These are phyloP conservation scores for Tulasnella sp. DNA, from an alignment of 768 basidiomycete genomes.

Conservation along the genomic window DNA sequence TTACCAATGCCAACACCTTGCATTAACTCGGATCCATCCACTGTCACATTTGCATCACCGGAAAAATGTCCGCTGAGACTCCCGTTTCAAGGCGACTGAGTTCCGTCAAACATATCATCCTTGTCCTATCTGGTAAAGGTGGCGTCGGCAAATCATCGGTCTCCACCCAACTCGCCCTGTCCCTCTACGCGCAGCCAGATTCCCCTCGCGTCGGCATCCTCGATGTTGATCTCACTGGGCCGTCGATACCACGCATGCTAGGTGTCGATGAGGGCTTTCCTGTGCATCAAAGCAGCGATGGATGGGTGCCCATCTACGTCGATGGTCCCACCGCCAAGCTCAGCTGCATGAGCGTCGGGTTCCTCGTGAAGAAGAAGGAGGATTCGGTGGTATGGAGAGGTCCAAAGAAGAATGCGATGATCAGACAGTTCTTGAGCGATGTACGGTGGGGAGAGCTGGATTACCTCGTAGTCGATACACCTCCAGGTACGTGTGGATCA, in stretches of 20 bases:
- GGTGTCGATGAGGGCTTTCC: constrained; percentile 59
- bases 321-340: constrained; percentile 65
- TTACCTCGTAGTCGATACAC: constrained; percentile 89
- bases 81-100: constrained; percentile 61
- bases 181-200: constrained; percentile 48
- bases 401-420: constrained; percentile 98
- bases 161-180: constrained; percentile 81
- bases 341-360: constrained; percentile 95
- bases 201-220: constrained; percentile 63
- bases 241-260: constrained; percentile 91
- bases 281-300: constrained; percentile 87
- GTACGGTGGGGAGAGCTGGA: constrained; percentile 94
- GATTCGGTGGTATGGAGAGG: constrained; percentile 98
- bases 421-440: constrained; percentile 85
- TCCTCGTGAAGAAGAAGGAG: constrained; percentile 76
- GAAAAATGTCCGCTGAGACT: constrained; percentile 28
- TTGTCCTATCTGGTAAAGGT: constrained; percentile 93
- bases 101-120: constrained; percentile 71
- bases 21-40: too few relatives aligned
- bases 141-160: constrained; percentile 98
- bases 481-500: constrained; percentile 77
- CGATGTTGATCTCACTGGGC: constrained; percentile 88
- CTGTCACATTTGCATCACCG: too few relatives aligned
- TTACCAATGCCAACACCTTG: too few relatives aligned
- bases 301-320: constrained; percentile 97